Evolutionary conservation across 1,284 basidiomycete genomes (phyloP), one percentile per base, ranked within the genome.

Genomic region (Melampsora allii-populina): DNA sequence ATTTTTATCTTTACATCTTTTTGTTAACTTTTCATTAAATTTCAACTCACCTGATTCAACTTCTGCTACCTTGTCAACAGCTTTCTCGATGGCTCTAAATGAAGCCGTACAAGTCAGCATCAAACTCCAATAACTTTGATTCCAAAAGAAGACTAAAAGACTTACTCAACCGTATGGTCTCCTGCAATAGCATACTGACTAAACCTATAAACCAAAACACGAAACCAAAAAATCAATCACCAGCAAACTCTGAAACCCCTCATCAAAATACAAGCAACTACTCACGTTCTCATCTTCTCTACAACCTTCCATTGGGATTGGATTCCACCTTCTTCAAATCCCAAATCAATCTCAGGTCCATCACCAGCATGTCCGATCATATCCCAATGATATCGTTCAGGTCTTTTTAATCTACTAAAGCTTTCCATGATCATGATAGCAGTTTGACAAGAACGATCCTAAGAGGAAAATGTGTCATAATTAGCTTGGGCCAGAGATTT

Each of bases 321-420:
- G 76, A 39, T 79, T 76, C 5, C 77, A 66, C 58, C 79, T 77
- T 7, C 77, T 78, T 61, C 79, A 76, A 53, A 77, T 75, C 48
- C 48, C 21, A 83, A 77, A 0, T 79, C 79, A 59, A 83, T 82
- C 76, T 78, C 77, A 21, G 76, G 76, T 39, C 75, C 63, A 63
- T 83, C 82, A 29, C 82, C 82, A 0, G 76, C 78, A 75, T 83
- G 82, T 0, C 79, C 82, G 19, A 80, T 78, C 14, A 83, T 77
- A 67, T 82, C 81, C 69, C 82, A 77, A 6, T 77, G 76, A 61
- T 81, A 82, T 31, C 81, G 79, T 33, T 71, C 42, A 59, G 76
- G 71, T 36, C 76, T 33, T 12, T 61, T 46, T 2, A 78, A 67
- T 29, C 66, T 65, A 27, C n/a, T 24, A 63, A 77, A 80, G 4